Evolutionary conservation across 768 basidiomycete species (phyloP).

Genomic region (Lactarius quietus): DNA sequence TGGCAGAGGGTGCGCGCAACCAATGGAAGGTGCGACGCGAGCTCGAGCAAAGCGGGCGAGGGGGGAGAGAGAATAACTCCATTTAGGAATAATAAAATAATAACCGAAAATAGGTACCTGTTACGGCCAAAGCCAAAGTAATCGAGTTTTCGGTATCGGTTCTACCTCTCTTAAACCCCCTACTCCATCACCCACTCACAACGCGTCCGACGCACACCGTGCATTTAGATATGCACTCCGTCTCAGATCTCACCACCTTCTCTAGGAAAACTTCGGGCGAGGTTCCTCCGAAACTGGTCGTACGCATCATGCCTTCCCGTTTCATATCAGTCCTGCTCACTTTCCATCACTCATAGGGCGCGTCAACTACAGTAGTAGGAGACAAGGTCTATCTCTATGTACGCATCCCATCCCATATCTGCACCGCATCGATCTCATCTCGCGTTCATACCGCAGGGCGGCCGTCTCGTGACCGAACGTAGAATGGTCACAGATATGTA

Average conservation of each 20-base stretch:
- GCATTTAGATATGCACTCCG: constrained; percentile 56
- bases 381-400: constrained; percentile 90
- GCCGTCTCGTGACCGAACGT: constrained; percentile 80
- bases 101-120: neutral
- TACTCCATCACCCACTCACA: neutral
- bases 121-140: neutral
- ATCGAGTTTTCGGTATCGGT: neutral
- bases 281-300: constrained; percentile 85
- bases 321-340: neutral
- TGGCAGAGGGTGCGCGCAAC: too few species aligned
- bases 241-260: constrained; percentile 86
- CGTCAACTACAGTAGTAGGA: constrained; percentile 86
- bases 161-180: neutral
- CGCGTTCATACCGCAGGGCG: constrained; percentile 52
- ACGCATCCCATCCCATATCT: constrained; percentile 31
- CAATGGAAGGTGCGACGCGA: neutral
- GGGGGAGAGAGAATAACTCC: neutral
- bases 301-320: constrained; percentile 39
- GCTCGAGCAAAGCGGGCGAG: neutral
- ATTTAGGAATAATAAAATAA: neutral
- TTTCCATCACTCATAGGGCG: constrained; percentile 50
- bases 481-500: constrained; percentile 91
- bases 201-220: constrained; percentile 2
- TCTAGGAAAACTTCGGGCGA: constrained; percentile 80
- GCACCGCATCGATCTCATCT: neutral